Conservation (phyloP, 306 rosid species). For the Luffa aegyptiaca region DNA sequence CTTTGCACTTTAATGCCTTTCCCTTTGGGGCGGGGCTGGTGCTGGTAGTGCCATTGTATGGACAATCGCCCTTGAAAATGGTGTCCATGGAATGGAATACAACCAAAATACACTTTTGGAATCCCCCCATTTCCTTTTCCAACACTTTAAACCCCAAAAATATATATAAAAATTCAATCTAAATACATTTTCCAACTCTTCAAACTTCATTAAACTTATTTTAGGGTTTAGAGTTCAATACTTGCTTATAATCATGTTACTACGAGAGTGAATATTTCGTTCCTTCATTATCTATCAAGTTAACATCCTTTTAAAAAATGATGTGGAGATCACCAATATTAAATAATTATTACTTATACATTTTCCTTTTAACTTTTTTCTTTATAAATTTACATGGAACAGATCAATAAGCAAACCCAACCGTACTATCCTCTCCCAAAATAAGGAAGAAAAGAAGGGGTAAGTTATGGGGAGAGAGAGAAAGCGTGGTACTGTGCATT, state of each 20-base stretch:
- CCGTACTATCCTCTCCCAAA: background rate
- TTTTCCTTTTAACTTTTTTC: no score
- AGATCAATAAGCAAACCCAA: background rate
- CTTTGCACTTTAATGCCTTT: slow-evolving; percentile 6
- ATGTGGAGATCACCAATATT: no score
- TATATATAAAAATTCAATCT: no score
- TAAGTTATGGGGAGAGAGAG: background rate
- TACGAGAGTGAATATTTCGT: no score
- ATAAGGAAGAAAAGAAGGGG: background rate
- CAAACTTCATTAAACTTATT: no score
- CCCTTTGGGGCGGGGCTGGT: background rate
- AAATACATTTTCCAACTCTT: no score
- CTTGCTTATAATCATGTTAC: no score
- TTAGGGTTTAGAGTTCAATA: no score
- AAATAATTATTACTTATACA: no score
- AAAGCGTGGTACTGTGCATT: background rate
- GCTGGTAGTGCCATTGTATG: background rate
- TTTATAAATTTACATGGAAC: background rate
- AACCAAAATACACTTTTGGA: background rate
- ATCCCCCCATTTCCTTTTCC: background rate
- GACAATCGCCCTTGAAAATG: slow-evolving; percentile 3
- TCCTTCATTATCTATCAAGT: no score
- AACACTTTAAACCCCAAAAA: background rate
- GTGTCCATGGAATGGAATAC: background rate
- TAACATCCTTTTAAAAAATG: no score